Evolutionary conservation across 2,329 filamentous ascomycete species (phyloP).

Genomic region (Mariannaea sp.): DNA sequence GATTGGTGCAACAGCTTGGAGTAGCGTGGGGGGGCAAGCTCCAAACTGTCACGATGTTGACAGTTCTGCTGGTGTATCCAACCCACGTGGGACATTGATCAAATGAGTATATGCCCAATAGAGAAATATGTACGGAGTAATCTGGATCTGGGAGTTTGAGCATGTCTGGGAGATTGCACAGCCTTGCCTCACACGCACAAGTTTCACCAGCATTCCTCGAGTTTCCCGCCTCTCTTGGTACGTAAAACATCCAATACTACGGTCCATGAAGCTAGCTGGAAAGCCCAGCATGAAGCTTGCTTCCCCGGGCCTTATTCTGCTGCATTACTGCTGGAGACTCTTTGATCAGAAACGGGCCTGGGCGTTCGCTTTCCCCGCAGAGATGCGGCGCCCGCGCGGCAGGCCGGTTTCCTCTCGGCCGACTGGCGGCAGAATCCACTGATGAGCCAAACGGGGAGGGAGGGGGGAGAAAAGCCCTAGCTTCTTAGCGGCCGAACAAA

Average conservation of each 20-base stretch:
- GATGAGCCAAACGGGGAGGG: not conserved
- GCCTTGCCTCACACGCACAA: not conserved
- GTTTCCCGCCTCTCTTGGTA: not conserved
- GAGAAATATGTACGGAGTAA: not conserved
- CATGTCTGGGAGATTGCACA: not conserved
- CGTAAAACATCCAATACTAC: no score
- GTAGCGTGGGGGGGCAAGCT: slow-evolving; percentile 13
- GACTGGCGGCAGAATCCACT: slow-evolving; percentile 19
- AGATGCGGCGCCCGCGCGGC: no score
- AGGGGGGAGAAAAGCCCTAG: slow-evolving; percentile 1
- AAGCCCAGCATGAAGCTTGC: no score
- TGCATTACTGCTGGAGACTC: not conserved
- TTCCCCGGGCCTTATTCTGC: slow-evolving; percentile 9
- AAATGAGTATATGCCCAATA: not conserved
- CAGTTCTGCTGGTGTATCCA: slow-evolving; percentile 12
- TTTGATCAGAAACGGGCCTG: not conserved
- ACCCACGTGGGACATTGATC: slow-evolving; percentile 11
- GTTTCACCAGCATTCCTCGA: not conserved
- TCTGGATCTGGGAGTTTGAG: no score
- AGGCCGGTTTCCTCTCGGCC: slow-evolving; percentile 31
- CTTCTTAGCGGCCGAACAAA: slow-evolving; percentile 22
- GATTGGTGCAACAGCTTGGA: slow-evolving; percentile 13
- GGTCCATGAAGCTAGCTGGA: no score
- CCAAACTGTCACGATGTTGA: slow-evolving; percentile 3
- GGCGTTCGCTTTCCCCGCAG: slow-evolving; percentile 1